phyloP scores from a whole-genome alignment of 75 land plant genomes.

The Chamaecyparis obtusa region DNA sequence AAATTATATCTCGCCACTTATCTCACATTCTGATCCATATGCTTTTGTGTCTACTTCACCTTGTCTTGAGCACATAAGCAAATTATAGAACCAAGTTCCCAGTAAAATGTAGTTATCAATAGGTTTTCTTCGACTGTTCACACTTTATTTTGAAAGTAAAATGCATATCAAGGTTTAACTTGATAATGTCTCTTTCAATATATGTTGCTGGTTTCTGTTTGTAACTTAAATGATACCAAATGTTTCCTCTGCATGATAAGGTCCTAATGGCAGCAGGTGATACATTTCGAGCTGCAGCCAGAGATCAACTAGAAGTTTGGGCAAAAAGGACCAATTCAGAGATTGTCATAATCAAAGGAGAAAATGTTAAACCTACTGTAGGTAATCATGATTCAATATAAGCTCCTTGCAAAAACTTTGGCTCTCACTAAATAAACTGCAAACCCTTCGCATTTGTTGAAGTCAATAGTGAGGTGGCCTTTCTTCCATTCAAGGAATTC shows the following conservation, averaged over 20 bases:
- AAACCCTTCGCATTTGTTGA: background rate
- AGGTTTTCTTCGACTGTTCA: background rate
- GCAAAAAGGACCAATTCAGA: slow-evolving; percentile 96
- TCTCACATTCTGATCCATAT: background rate
- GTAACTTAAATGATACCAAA: background rate
- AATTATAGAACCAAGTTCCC: background rate
- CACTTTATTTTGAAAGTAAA: background rate
- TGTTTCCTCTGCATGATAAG: slow-evolving; percentile 28
- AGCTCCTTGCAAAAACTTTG: too few relatives aligned
- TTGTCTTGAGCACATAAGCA: background rate
- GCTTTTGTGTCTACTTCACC: background rate
- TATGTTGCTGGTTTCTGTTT: background rate
- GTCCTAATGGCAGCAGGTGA: slow-evolving; percentile 98
- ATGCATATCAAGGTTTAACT: background rate
- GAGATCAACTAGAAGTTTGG: slow-evolving; percentile 97
- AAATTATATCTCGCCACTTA: background rate
- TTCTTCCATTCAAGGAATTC: background rate
- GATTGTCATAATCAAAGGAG: slow-evolving; percentile 72
- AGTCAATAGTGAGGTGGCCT: background rate
- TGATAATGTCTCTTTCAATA: background rate
- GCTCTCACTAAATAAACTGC: background rate
- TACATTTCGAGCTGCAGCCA: slow-evolving; percentile 98
- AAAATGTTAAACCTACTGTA: slow-evolving; percentile 74
- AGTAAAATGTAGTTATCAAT: background rate
- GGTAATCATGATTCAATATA: slow-evolving; percentile 34